Evolutionary conservation across 164 flowering plant species (phyloP), one percentile per base, ranked within the genome.

Genomic region (Santalum album): DNA sequence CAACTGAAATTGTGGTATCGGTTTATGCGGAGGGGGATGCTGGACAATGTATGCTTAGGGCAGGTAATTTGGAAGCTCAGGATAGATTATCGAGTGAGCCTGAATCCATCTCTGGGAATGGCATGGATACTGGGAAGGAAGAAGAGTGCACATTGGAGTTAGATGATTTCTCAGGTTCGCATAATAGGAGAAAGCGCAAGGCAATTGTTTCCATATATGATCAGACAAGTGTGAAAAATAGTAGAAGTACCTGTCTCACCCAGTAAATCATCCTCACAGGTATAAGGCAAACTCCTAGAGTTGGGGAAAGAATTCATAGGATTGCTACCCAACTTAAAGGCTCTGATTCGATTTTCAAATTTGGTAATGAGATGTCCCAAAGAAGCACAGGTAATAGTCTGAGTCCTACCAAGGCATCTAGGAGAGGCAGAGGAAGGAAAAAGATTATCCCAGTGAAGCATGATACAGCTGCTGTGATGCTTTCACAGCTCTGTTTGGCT

Each of bases 241-340:
- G 53, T 19, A 26, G 42, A 20, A n/a, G n/a, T n/a, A n/a, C n/a
- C n/a, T n/a, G n/a, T 24, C 40, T 20, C 52, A 39, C n/a, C n/a
- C n/a, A n/a, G n/a, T 50, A 25, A 36, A 19, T 58, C 56, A 22
- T 44, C 71, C 60, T 50, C 38, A 36, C 54, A n/a, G 47, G 36
- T 54, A 62, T 12, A 69, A 65, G n/a, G 58, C 65, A 63, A 61
- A 63, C 72, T 24, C 70, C 71, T 45, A 77, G 72, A 44, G 69
- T 83, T 39, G 89, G 98, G 47, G 98, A 83, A n/a, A 76, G 88
- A 65, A 77, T 90, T 36, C 65, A 78, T 14, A 76, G 78, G 55
- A 78, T 66, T 67, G 95, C 95, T 5, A 83, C 79, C 69, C 86
- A 74, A 59, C 69, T 78, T 25, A 72, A 67, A 20, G 85, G 74